A percentile compares a stretch with the other conserved stretches of the same genome.
Conservation (phyloP, 352 stramenopile species). For the Globisporangium takayamanum region DNA sequence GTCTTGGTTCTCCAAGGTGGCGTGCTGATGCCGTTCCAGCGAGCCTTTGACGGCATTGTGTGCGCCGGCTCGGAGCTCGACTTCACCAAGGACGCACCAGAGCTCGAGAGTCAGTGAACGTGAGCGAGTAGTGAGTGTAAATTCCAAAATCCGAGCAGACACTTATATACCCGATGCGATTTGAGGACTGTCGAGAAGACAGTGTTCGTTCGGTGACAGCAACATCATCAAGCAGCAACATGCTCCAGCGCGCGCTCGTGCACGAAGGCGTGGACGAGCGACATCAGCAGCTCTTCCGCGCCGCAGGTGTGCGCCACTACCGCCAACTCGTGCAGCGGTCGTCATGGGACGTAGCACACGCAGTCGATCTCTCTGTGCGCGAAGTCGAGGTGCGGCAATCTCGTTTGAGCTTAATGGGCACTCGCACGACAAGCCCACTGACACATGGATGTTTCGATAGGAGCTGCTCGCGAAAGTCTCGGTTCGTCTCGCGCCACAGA, state of each 20-base stretch:
- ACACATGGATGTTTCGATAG: slow-evolving; percentile 16
- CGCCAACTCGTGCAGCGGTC: slow-evolving; percentile 48
- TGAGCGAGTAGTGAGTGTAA: too few relatives aligned
- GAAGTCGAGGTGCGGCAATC: slow-evolving; percentile 38
- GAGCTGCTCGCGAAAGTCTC: slow-evolving; percentile 53
- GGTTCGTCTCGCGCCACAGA: slow-evolving; percentile 37
- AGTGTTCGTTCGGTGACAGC: not conserved
- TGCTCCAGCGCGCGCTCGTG: slow-evolving; percentile 55
- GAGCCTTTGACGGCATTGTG: too few relatives aligned
- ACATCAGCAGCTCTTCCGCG: slow-evolving; percentile 32
- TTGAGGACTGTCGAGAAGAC: too few relatives aligned
- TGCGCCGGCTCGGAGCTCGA: too few relatives aligned
- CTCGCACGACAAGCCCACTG: not conserved
- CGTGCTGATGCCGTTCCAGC: too few relatives aligned
- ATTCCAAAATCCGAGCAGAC: too few relatives aligned
- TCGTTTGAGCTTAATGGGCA: not conserved
- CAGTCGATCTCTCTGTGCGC: slow-evolving; percentile 53
- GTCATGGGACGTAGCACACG: slow-evolving; percentile 56
- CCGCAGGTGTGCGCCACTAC: slow-evolving; percentile 44
- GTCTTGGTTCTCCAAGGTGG: too few relatives aligned
- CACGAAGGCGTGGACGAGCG: slow-evolving; percentile 47
- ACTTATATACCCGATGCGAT: too few relatives aligned
- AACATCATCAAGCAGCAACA: slow-evolving; percentile 11
- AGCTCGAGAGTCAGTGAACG: too few relatives aligned
- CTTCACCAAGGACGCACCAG: too few relatives aligned